Evolutionary conservation across 495 filamentous ascomycete genomes (phyloP), one percentile per base, ranked within the genome.

Genomic region (Parathielavia hyrcaniae): DNA sequence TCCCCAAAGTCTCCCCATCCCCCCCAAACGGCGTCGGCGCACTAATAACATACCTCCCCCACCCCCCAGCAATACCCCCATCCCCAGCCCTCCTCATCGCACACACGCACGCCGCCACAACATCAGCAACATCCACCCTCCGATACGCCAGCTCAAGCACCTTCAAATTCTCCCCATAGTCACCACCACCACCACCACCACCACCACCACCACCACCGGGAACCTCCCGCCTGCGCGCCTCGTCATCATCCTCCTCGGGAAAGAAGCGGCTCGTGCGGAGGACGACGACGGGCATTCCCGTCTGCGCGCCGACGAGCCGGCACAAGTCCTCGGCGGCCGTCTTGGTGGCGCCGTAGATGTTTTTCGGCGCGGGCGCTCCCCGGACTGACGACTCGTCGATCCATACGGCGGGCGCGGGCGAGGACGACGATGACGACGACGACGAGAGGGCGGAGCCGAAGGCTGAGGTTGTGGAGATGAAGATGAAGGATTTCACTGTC

Each of bases 261-360:
- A 71, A 71, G 47, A 71, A 71, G 50, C 68, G 61, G 14, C 61
- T 63, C 40, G 64, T 69, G 20, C 67, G 55, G 26, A 71, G 57
- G 12, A 69, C 56, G 1, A 67, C 14, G 3, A 61, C n/a, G 0
- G 62, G 64, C 5, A 67, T 16, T 0, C 38, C 23, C 0, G 46
- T 34, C 41, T 67, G 39, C 16, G 36, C 45, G 36, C 59, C 39
- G n/a, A 62, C 50, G 4, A 69, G 46, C 17, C 34, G 30, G 53
- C 68, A 71, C 3, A 69, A 6, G 19, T 69, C 66, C 46, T 71
- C 68, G 11, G 68, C 68, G 1, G 61, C 61, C 16, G 45, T 35
- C 50, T 71, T 71, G 35, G 66, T 69, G 11, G 56, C 49, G 50
- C 68, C 68, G 55, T 71, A 71, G 41, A 71, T 65, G 48, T 71